A percentile compares a stretch with the other conserved stretches of the same genome.
phyloP scores from a whole-genome alignment of 2,329 filamentous ascomycete species.

The Colletotrichum tabaci region DNA sequence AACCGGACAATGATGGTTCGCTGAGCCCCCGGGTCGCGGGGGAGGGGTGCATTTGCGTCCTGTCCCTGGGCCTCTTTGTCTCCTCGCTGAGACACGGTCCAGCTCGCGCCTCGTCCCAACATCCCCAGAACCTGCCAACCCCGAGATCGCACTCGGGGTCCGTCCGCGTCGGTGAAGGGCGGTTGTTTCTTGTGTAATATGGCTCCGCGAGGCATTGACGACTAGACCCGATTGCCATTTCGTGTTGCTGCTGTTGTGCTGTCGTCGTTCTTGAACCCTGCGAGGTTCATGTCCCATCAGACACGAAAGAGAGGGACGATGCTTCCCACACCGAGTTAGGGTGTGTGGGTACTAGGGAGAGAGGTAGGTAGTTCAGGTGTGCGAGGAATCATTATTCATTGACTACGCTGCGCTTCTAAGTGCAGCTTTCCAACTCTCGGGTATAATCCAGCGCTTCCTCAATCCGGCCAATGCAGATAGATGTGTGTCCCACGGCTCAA shows the following conservation, averaged over 20 bases:
- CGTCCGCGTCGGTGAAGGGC: background rate
- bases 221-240: background rate
- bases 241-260: background rate
- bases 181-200: background rate
- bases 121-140: background rate
- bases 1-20: no score
- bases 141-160: background rate
- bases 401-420: background rate
- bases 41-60: background rate
- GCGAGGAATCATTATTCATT: conserved; percentile 4
- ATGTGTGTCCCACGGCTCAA: background rate
- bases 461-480: background rate
- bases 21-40: background rate
- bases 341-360: background rate
- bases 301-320: background rate
- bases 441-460: conserved; percentile 27
- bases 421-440: conserved; percentile 12
- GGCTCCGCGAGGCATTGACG: background rate
- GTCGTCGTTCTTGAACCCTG: background rate
- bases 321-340: background rate
- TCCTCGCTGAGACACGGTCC: background rate
- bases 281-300: background rate
- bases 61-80: background rate
- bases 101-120: background rate
- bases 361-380: background rate